These are phyloP conservation scores for Ilex paraguariensis DNA, from an alignment of 305 asterid species.

Conservation along the genomic window DNA sequence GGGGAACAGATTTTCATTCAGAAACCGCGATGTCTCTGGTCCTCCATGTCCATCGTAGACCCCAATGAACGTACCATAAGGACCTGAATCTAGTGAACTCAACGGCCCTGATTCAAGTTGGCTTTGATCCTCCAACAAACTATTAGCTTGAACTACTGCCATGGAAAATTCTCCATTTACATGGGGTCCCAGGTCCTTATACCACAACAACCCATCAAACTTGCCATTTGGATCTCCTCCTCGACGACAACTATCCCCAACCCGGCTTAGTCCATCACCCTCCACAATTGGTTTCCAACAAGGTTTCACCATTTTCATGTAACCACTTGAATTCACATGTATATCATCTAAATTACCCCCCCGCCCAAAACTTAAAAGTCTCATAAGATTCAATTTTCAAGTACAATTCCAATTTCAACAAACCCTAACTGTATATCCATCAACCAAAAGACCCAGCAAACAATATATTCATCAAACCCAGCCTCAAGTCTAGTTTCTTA, in stretches of 20 bases:
- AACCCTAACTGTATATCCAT: slow-evolving; percentile 2
- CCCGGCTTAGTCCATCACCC: slow-evolving; percentile 42
- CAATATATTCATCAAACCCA: slow-evolving; percentile 32
- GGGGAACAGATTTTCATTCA: no score
- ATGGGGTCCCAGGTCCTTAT: slow-evolving; percentile 77
- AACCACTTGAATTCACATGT: slow-evolving; percentile 17
- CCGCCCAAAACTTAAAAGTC: slow-evolving; percentile 13
- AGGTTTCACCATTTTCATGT: slow-evolving; percentile 58
- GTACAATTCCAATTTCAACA: neutral
- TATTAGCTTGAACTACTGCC: slow-evolving; percentile 86
- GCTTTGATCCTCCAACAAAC: slow-evolving; percentile 83
- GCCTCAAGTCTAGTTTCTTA: slow-evolving; percentile 42
- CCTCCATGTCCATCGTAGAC: slow-evolving; percentile 98
- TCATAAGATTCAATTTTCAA: slow-evolving; percentile 3
- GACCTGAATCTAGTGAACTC: slow-evolving; percentile 62
- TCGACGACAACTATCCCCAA: slow-evolving; percentile 11
- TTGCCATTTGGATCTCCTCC: slow-evolving; percentile 53
- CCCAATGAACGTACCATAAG: slow-evolving; percentile 72
- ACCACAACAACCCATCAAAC: slow-evolving; percentile 77
- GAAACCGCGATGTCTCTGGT: slow-evolving; percentile 56
- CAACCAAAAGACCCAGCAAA: slow-evolving; percentile 60
- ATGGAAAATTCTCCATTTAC: slow-evolving; percentile 74
- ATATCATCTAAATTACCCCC: slow-evolving; percentile 28
- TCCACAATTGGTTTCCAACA: slow-evolving; percentile 84
- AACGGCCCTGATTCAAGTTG: slow-evolving; percentile 84